phyloP scores from a whole-genome alignment of 345 rosid genomes.

The Hibiscus tridactylites region DNA sequence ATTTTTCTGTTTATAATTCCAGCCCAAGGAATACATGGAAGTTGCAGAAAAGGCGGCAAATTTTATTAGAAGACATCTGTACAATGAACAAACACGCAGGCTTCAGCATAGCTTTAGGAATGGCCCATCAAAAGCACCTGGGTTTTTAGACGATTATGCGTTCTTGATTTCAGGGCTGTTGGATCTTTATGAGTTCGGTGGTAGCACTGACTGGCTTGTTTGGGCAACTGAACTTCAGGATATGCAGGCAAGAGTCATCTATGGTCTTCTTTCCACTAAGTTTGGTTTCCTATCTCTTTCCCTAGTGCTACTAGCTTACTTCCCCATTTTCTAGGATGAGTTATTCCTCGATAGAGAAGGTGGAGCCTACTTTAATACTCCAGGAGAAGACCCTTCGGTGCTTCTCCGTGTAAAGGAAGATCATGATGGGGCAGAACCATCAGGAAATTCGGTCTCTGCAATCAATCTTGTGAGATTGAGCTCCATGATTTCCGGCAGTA shows the following conservation, averaged over 20 bases:
- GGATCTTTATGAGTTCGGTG: constrained; percentile 77
- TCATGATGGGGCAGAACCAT: constrained; percentile 96
- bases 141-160: constrained; percentile 89
- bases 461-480: constrained; percentile 78
- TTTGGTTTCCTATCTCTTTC: not conserved
- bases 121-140: constrained; percentile 94
- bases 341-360: constrained; percentile 83
- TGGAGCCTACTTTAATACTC: constrained; percentile 83
- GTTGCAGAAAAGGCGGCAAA: constrained; percentile 78
- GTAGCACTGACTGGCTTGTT: constrained; percentile 50
- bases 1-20: constrained; percentile 19
- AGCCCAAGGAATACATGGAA: constrained; percentile 75
- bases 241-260: constrained; percentile 48
- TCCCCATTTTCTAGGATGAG: constrained; percentile 51
- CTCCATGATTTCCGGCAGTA: constrained; percentile 49
- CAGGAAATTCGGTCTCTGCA: constrained; percentile 86
- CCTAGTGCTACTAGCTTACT: not conserved
- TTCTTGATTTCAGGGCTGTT: constrained; percentile 77
- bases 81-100: constrained; percentile 48
- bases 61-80: constrained; percentile 62
- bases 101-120: constrained; percentile 74
- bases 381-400: constrained; percentile 86
- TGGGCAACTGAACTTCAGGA: constrained; percentile 84
- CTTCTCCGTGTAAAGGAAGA: constrained; percentile 94
- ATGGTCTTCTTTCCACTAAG: not conserved